Percentiles rank a stretch among this genome's conserved stretches.
Evolutionary conservation across 768 basidiomycete species (phyloP).

Genomic region (Lyophyllum shimeji): DNA sequence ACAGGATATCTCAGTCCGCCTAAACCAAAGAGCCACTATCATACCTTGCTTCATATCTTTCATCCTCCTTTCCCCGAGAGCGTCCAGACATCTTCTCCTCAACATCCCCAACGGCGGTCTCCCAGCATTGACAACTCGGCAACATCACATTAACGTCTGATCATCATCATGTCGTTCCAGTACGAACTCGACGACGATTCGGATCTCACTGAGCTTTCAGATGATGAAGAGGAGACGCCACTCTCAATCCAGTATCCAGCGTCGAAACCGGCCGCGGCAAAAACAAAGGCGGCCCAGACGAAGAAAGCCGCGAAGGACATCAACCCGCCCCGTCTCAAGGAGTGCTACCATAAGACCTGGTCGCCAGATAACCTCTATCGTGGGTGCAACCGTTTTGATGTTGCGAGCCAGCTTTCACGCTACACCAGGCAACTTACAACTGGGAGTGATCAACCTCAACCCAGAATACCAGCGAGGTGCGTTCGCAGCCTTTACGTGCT

Average conservation of each 20-base stretch:
- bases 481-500: conserved; percentile 9
- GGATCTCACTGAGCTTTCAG: conserved; percentile 47
- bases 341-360: conserved; percentile 39
- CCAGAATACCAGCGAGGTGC: conserved; percentile 68
- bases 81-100: background rate
- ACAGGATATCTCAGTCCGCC: background rate
- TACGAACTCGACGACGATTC: conserved; percentile 35
- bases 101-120: background rate
- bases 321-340: conserved; percentile 28
- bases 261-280: conserved; percentile 17
- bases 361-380: conserved; percentile 33
- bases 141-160: background rate
- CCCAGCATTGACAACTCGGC: background rate
- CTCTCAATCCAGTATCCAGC: background rate
- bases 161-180: conserved; percentile 3
- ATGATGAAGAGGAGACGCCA: conserved; percentile 27
- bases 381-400: background rate
- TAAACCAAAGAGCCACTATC: too few species aligned
- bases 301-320: conserved; percentile 20
- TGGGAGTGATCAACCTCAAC: conserved; percentile 51
- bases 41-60: background rate
- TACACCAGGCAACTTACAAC: conserved; percentile 44
- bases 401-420: background rate
- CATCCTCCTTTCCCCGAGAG: background rate
- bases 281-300: conserved; percentile 1